A percentile compares a stretch with the other conserved stretches of the same genome.
Conservation (phyloP, 192 early-diverging fungal genomes). For the Coemansia sp. region DNA sequence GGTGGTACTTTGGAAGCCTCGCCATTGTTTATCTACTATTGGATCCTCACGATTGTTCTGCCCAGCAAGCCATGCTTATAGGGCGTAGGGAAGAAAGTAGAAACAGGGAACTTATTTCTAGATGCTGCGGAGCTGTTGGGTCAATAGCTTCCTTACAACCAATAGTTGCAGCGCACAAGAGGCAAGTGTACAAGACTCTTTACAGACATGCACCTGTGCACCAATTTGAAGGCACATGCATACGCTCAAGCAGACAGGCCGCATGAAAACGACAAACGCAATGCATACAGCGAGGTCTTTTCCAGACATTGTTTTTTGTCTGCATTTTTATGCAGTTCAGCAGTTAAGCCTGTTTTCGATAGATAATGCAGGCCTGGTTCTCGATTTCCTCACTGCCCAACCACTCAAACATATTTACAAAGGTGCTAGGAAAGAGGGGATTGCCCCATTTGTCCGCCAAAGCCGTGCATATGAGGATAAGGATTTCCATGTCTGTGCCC, state of each 20-base stretch:
- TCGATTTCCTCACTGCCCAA: neutral
- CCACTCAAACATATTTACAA: neutral
- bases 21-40: neutral
- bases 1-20: neutral
- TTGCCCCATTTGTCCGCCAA: neutral
- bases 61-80: neutral
- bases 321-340: no score
- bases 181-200: no score
- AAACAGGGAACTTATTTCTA: neutral
- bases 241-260: neutral
- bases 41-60: neutral
- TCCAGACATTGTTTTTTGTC: neutral
- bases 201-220: no score
- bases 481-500: neutral
- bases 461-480: neutral
- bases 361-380: neutral
- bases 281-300: no score
- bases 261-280: neutral
- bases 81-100: neutral
- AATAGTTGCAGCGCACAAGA: no score
- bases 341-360: no score
- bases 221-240: neutral
- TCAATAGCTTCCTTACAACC: no score
- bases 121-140: neutral
- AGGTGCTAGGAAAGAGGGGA: neutral